A percentile compares a stretch with the other conserved stretches of the same genome.
Conservation (phyloP, 73 alveolate species). For the Stentor roeselii region DNA sequence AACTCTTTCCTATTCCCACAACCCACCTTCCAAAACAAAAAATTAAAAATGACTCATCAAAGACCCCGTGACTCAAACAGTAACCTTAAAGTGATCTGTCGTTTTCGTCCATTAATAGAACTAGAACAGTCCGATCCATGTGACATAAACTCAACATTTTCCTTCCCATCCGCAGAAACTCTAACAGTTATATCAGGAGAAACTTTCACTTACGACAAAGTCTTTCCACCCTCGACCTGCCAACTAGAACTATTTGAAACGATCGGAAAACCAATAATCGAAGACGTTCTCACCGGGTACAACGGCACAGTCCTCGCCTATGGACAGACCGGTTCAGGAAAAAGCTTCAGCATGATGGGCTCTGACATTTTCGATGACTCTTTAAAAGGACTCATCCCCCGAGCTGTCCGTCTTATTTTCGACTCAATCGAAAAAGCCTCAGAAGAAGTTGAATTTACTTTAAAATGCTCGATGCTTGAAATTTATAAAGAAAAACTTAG, state of each 20-base stretch:
- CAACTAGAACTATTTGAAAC: slow-evolving; percentile 51
- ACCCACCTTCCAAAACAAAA: no score
- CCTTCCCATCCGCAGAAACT: background rate
- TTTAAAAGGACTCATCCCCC: slow-evolving; percentile 69
- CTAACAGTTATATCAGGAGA: background rate
- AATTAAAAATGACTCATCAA: no score
- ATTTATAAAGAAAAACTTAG: slow-evolving; percentile 52
- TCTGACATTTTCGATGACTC: slow-evolving; percentile 61
- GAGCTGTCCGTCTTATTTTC: slow-evolving; percentile 62
- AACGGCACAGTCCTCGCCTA: slow-evolving; percentile 86
- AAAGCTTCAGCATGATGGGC: slow-evolving; percentile 88
- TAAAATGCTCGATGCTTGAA: slow-evolving; percentile 52
- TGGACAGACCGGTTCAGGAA: slow-evolving; percentile 93
- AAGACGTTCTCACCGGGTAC: slow-evolving; percentile 74
- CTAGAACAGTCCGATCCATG: slow-evolving; percentile 32
- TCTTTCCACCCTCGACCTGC: slow-evolving; percentile 47
- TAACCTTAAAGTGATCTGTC: slow-evolving; percentile 49
- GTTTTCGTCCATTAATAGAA: slow-evolving; percentile 53
- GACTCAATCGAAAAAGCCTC: slow-evolving; percentile 34
- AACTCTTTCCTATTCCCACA: no score
- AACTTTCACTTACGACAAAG: slow-evolving; percentile 51
- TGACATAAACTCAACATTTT: background rate
- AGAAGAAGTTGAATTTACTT: slow-evolving; percentile 34
- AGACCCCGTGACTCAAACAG: slow-evolving; percentile 29
- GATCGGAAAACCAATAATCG: slow-evolving; percentile 55